Base-by-base conservation (phyloP, 306 rosid species). In the Rubus parviflorus region DNA sequence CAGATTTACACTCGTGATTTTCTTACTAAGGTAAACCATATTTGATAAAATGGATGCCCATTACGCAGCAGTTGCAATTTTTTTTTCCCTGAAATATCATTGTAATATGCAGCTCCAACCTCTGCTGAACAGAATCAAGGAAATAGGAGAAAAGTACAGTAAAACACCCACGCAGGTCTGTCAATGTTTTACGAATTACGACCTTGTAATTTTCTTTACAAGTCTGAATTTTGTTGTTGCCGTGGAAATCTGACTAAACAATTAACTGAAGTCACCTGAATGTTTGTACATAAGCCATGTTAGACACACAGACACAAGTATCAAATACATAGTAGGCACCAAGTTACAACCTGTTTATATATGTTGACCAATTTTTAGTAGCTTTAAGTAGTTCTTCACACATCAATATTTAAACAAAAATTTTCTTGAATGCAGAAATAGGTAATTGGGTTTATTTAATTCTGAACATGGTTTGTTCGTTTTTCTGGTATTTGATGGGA, bases 71-170 rank as follows among this genome's bases (percentile, higher is more conserved):
- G 71, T 45, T 53, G 42, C 73, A 82, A 79, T 66, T 81, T 70
- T 13, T 16, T 62, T 15, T 15, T 82, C 48, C 20, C 81, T 89
- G 45, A 80, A 30, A 53, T 76, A 30, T 40, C 25, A 65, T 30
- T 70, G 41, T 83, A 19, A 67, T 75, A 60, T 87, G 89, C 93
- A 95, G 97, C 92, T 95, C 78, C 92, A 88, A 87, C 97, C 99
- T 73, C 75, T 95, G 78, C 86, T 92, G 74, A 92, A 81, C 82
- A 85, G 82, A 81, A 87, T 95, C 52, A 25, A 70, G 8, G 91
- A 83, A 66, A 86, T 92, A 14, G 99, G 97, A 76, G 86, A 81
- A 22, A 88, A 83, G 82, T 86, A 88, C 87, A 51, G 80, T 35
- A 90, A 84, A 86, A 82, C 92, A 56, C 65, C 85, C 56, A 88